phyloP scores from a whole-genome alignment of 1,284 basidiomycete genomes.

The Moniliella sp. region DNA sequence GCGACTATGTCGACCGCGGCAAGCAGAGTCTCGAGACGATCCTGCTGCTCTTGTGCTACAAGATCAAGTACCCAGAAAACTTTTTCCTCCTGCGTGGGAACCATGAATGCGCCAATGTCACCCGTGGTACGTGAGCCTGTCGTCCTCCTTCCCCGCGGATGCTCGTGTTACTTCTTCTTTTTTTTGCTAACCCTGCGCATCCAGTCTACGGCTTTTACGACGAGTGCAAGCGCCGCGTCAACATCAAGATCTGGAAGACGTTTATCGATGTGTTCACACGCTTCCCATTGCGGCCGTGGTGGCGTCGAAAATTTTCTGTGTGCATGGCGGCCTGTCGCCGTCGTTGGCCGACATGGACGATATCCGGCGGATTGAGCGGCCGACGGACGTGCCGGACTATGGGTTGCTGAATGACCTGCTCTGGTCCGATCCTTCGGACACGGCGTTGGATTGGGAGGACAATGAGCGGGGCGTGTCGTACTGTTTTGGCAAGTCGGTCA shows the following conservation, averaged over 20 bases:
- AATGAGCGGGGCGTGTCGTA: constrained; percentile 98
- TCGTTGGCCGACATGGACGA: constrained; percentile 95
- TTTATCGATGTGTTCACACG: constrained; percentile 99
- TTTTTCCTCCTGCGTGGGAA: constrained; percentile 95
- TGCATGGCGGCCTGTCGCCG: constrained; percentile 94
- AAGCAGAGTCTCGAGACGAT: constrained; percentile 98
- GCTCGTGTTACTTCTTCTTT: background rate
- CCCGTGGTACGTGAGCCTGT: constrained; percentile 50
- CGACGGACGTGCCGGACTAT: constrained; percentile 97
- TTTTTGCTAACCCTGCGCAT: background rate
- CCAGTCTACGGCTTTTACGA: constrained; percentile 99
- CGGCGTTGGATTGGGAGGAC: constrained; percentile 95
- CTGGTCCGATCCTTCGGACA: constrained; percentile 96
- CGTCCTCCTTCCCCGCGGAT: background rate
- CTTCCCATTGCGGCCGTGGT: constrained; percentile 95
- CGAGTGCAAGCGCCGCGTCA: constrained; percentile 96
- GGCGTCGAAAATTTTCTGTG: constrained; percentile 97
- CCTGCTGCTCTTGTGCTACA: constrained; percentile 84
- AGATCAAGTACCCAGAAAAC: constrained; percentile 91
- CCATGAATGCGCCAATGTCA: constrained; percentile 97
- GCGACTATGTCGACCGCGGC: constrained; percentile 93
- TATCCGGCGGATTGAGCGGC: constrained; percentile 88
- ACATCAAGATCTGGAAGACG: constrained; percentile 99
- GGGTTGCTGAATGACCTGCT: constrained; percentile 88
- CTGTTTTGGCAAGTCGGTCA: constrained; percentile 92